phyloP scores from a whole-genome alignment of 2,329 filamentous ascomycete genomes.

The Bimuria novae-zelandiae region DNA sequence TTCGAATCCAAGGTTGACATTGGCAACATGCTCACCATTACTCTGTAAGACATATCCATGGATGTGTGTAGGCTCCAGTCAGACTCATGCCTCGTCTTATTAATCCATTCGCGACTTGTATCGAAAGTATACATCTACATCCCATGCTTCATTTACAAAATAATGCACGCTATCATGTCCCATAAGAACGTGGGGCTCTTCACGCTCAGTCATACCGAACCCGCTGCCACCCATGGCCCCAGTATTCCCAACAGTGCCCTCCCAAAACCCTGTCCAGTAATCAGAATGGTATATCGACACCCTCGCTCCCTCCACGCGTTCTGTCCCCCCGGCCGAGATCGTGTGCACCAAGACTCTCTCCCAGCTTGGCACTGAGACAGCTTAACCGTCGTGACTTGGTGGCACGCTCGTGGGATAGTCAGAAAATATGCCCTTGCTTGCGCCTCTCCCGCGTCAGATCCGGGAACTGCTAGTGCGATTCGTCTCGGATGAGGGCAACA shows the following conservation, averaged over 20 bases:
- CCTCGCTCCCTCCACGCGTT: constrained; percentile 9
- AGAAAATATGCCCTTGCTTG: not conserved
- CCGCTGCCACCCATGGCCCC: not conserved
- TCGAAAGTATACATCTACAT: too few relatives aligned
- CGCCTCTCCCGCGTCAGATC: constrained; percentile 45
- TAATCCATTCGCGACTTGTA: too few relatives aligned
- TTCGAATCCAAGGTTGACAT: too few relatives aligned
- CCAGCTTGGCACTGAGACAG: not conserved
- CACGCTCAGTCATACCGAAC: constrained; percentile 11
- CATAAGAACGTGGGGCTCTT: constrained; percentile 30
- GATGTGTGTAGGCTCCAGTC: too few relatives aligned
- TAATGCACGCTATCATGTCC: constrained; percentile 41
- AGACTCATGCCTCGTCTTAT: too few relatives aligned
- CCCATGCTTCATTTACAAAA: constrained; percentile 31
- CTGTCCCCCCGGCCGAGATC: not conserved
- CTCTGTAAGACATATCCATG: too few relatives aligned
- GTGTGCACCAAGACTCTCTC: not conserved
- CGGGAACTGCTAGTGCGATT: constrained; percentile 67
- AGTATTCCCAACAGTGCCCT: not conserved
- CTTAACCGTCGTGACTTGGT: not conserved
- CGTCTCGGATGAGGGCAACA: constrained; percentile 93
- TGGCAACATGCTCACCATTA: too few relatives aligned
- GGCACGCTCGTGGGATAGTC: not conserved
- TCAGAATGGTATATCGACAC: constrained; percentile 9
- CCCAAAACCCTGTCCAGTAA: constrained; percentile 7